Conservation (phyloP, 148 eudicot genomes). For the Talinum fruticosum region DNA sequence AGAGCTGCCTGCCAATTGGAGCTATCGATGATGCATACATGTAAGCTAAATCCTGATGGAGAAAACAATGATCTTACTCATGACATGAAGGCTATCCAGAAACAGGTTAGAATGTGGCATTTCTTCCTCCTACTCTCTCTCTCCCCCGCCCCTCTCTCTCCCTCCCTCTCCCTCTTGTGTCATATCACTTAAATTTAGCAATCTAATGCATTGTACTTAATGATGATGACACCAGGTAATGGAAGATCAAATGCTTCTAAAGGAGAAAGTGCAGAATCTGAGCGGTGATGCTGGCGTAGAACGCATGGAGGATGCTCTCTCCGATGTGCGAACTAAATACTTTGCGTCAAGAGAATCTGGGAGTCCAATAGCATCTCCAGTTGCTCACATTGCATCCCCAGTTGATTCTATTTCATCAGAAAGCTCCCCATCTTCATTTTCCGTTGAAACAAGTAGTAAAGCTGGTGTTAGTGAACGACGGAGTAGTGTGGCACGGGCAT, state of each 20-base stretch:
- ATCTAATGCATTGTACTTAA: neutral
- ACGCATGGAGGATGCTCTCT: slow-evolving; percentile 86
- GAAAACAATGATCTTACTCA: slow-evolving; percentile 58
- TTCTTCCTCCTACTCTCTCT: no score
- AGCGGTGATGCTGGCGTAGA: slow-evolving; percentile 85
- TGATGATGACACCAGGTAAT: slow-evolving; percentile 43
- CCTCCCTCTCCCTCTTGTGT: no score
- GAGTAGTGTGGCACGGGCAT: slow-evolving; percentile 60
- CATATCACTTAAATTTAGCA: neutral
- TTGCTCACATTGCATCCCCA: slow-evolving; percentile 56
- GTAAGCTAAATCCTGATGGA: slow-evolving; percentile 75
- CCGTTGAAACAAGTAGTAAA: slow-evolving; percentile 31
- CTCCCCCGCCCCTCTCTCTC: no score
- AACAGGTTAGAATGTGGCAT: slow-evolving; percentile 47
- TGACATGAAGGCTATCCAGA: slow-evolving; percentile 94
- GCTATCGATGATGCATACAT: slow-evolving; percentile 95
- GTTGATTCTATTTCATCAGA: slow-evolving; percentile 37
- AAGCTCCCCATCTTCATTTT: slow-evolving; percentile 32
- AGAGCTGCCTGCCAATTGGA: slow-evolving; percentile 95
- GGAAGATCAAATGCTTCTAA: slow-evolving; percentile 84
- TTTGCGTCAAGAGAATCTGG: slow-evolving; percentile 64
- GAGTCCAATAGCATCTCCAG: slow-evolving; percentile 51
- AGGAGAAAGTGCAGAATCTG: slow-evolving; percentile 72
- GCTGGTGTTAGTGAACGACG: slow-evolving; percentile 27
- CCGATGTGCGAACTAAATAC: slow-evolving; percentile 57